Base-by-base conservation (phyloP, 192 early-diverging fungal species). In the Chytriomyces hyalinus region DNA sequence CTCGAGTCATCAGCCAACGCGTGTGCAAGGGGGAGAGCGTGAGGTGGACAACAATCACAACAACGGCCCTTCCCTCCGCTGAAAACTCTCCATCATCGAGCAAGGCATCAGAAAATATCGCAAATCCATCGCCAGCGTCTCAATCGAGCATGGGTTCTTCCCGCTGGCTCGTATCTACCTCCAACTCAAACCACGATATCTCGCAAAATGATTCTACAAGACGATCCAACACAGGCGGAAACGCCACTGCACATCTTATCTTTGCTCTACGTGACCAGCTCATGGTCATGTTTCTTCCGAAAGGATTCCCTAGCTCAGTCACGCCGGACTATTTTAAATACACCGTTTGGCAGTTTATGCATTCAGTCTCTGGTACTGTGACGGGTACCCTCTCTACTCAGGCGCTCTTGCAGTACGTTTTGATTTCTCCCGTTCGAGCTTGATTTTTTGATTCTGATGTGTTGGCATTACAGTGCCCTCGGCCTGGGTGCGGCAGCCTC, bases 331-430 rank as follows among this genome's bases (percentile, higher is more conserved):
- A 95, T 78, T 83, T 87, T 45, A 79, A 82, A 10, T 95, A 93
- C 81, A 87, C 89, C 43, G 83, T 91, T 62, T 96, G 93, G 91
- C 90, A 93, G 77, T 93, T 95, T 78, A 65, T 90, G 24, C 90
- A 94, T 73, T 92, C 91, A 70, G 87, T 93, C 6, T 81, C 93
- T 3, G 94, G 94, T 48, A 43, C 93, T 0, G 86, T 95, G 1
- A 93, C 93, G 15, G 83, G 80, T 5, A 84, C 80, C n/a, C 85
- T 96, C 60, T 88, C 93, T 0, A 95, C 91, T 5, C 95, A 96
- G 72, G 91, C 92, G n/a, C 86, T 96, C 67, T 79, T 96, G 28
- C 93, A 91, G 53, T 57, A 13, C 53, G 53, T 20, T n/a, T 57
- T 57, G 13, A 57, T 20, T 57, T 57, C 20, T 57, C 53, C 20